Base-by-base conservation (phyloP, 441 rosid species). In the Isatis lusitanica region DNA sequence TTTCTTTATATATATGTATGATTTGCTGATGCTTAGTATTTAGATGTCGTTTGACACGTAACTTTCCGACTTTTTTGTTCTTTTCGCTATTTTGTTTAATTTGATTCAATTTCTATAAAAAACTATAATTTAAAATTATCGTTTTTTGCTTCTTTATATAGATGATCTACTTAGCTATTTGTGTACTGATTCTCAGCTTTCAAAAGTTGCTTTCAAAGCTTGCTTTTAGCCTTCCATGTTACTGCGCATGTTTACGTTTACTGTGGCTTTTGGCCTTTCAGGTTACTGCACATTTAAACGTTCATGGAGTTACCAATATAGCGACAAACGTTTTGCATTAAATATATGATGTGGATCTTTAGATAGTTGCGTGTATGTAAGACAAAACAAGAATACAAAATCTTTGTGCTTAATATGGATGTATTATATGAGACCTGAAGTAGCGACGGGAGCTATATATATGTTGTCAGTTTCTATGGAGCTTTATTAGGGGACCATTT, bases 181-280 rank as follows among this genome's bases (percentile, higher is more conserved):
- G 76, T 72, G 46, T 63, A n/a, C n/a, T 55, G 63, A 73, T 55
- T 73, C 58, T 63, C 35, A 46, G 26, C 70, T 33, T 64, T 55
- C 76, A 73, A 15, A 43, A 11, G 48, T 73, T 62, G 75, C 75
- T 71, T 62, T 71, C 75, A 62, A 70, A 28, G 0, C 17, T 8
- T 42, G 76, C 64, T 56, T 56, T 56, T 31, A 31, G 39, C 61
- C 24, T 21, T 21, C 24, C 24, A 21, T 1, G 24, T 21, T 21
- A 21, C 24, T 21, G 24, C 24, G 24, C 24, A 21, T 21, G 2
- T 21, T 1, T 21, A 21, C 24, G 24, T 21, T 21, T 21, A 21
- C 24, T 1, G 24, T 21, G 24, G 24, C 24, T 21, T 21, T 21
- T 21, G 24, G 24, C 24, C 38, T 63, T 44, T 33, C 40, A 21